phyloP scores from a whole-genome alignment of 225 moss, liverwort and hornwort genomes.

The Anthoceros angustus region DNA sequence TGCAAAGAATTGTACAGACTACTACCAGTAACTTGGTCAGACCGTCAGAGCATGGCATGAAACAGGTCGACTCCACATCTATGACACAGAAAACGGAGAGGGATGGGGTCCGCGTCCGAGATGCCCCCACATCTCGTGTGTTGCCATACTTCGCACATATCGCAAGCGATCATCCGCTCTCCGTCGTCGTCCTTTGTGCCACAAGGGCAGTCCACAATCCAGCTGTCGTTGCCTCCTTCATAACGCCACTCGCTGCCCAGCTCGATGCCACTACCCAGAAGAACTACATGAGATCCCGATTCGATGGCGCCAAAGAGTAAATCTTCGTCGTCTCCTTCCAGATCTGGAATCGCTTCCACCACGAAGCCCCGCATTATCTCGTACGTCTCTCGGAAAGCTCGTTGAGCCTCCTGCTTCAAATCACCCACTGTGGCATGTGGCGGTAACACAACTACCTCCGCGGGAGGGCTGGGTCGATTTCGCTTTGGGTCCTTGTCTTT shows the following conservation, averaged over 20 bases:
- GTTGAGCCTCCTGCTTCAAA: constrained; percentile 80
- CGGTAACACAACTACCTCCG: constrained; percentile 84
- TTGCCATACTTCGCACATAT: constrained; percentile 97
- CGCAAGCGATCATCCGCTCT: constrained; percentile 98
- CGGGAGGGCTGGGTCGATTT: constrained; percentile 83
- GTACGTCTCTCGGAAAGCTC: constrained; percentile 95
- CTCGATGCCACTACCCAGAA: constrained; percentile 76
- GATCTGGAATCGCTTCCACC: constrained; percentile 74
- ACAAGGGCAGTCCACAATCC: constrained; percentile 95
- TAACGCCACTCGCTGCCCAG: constrained; percentile 94
- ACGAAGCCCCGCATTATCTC: constrained; percentile 81
- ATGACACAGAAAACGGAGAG: constrained; percentile 88
- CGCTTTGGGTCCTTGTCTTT: constrained; percentile 71
- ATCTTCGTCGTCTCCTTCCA: constrained; percentile 77
- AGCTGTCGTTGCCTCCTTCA: constrained; percentile 94
- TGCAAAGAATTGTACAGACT: background rate
- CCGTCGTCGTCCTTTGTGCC: constrained; percentile 97
- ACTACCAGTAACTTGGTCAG: background rate
- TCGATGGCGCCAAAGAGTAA: constrained; percentile 84
- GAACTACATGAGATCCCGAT: constrained; percentile 69
- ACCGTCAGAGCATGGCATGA: constrained; percentile 44
- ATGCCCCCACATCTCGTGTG: constrained; percentile 97
- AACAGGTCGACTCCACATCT: constrained; percentile 93
- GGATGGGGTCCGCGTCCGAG: constrained; percentile 85
- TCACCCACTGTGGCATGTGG: constrained; percentile 92